Conservation (phyloP, 2,329 filamentous ascomycete species). For the Exophiala phaeomuriformis region DNA sequence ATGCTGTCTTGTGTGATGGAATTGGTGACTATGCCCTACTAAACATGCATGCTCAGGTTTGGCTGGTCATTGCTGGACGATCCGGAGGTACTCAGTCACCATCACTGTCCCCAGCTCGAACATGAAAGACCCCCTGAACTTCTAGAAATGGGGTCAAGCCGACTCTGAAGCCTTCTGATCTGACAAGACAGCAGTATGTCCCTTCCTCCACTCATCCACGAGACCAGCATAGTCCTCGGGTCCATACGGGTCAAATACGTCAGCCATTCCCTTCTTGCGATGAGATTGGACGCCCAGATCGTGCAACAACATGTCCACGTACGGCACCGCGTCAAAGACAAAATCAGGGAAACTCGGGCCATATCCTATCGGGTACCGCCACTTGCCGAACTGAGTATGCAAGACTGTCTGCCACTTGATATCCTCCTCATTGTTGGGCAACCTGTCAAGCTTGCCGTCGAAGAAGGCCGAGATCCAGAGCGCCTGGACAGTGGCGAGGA, state of each 20-base stretch:
- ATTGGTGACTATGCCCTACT: not conserved
- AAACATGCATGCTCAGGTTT: too few relatives aligned
- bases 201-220: slow-evolving; percentile 34
- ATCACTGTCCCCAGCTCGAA: too few relatives aligned
- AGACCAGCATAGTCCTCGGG: slow-evolving; percentile 36
- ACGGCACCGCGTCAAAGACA: slow-evolving; percentile 68
- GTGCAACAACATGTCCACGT: slow-evolving; percentile 60
- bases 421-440: slow-evolving; percentile 21
- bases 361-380: slow-evolving; percentile 60
- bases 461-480: slow-evolving; percentile 63
- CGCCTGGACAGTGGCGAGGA: slow-evolving; percentile 40
- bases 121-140: too few relatives aligned
- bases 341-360: slow-evolving; percentile 59
- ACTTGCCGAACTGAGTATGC: slow-evolving; percentile 60
- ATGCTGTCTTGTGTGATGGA: not conserved
- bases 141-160: too few relatives aligned
- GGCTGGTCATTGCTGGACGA: too few relatives aligned
- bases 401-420: slow-evolving; percentile 50
- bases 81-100: too few relatives aligned
- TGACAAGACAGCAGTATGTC: not conserved
- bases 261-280: slow-evolving; percentile 32
- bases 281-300: slow-evolving; percentile 55
- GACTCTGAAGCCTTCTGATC: not conserved
- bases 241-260: slow-evolving; percentile 29
- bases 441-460: slow-evolving; percentile 41